Percentiles rank a stretch among this genome's conserved stretches.
These are phyloP conservation scores for Blastobotrys arbuscula DNA, from an alignment of 1,139 yeast species.

Conservation along the genomic window DNA sequence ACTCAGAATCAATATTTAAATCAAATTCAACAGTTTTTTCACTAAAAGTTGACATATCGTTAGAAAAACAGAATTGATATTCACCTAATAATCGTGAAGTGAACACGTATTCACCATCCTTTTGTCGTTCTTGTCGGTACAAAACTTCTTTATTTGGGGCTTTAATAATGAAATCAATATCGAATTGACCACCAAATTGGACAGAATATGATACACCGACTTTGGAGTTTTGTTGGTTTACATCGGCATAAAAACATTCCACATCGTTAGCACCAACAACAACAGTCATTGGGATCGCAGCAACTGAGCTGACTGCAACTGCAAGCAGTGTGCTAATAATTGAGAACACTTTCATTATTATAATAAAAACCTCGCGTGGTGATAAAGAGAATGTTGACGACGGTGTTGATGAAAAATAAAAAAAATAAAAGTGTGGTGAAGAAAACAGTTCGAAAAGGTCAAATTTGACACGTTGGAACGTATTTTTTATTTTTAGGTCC, in stretches of 20 bases:
- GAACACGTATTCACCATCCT: constrained; percentile 83
- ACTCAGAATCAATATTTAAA: constrained; percentile 47
- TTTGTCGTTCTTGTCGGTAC: constrained; percentile 56
- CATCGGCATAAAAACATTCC: constrained; percentile 73
- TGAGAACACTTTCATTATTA: not conserved
- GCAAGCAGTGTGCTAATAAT: constrained; percentile 6
- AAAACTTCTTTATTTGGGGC: constrained; percentile 61
- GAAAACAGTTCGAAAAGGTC: not conserved
- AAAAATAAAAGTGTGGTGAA: not conserved
- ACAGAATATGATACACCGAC: constrained; percentile 87
- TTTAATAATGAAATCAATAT: constrained; percentile 69
- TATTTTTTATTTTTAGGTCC: not conserved
- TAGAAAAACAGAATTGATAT: constrained; percentile 86
- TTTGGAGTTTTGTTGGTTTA: constrained; percentile 55
- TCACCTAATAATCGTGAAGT: constrained; percentile 70
- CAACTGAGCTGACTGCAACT: constrained; percentile 5
- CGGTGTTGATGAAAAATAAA: not conserved
- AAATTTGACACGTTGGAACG: constrained; percentile 8
- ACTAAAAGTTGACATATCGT: constrained; percentile 80
- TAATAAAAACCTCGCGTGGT: not conserved
- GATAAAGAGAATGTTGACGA: not conserved
- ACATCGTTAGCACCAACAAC: constrained; percentile 71
- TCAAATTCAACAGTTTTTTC: constrained; percentile 90
- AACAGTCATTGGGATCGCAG: constrained; percentile 54
- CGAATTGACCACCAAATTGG: constrained; percentile 84